Evolutionary conservation across 169 alveolate genomes (phyloP).

Genomic region (Fabrea salina): DNA sequence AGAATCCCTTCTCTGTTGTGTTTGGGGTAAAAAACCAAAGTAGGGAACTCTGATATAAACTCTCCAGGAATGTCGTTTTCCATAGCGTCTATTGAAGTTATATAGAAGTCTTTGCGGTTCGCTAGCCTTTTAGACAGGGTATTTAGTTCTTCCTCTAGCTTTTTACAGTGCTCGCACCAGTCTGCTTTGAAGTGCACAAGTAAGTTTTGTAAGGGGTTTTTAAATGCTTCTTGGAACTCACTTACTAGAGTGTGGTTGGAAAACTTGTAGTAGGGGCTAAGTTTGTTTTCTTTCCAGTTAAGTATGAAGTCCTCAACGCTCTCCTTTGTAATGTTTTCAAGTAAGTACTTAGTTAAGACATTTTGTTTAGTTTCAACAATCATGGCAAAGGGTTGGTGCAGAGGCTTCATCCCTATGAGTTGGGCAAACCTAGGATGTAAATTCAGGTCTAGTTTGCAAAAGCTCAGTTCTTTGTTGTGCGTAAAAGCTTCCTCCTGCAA

Average conservation of each 20-base stretch:
- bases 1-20: neutral
- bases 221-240: conserved; percentile 70
- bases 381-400: neutral
- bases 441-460: neutral
- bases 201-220: conserved; percentile 83
- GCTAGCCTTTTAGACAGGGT: conserved; percentile 68
- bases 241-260: neutral
- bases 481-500: neutral
- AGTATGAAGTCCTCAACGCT: neutral
- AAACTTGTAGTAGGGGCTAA: neutral
- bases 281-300: neutral
- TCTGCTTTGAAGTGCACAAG: conserved; percentile 93
- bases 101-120: conserved; percentile 67
- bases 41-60: conserved; percentile 52
- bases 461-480: neutral
- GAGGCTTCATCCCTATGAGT: neutral
- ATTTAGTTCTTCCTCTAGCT: conserved; percentile 83
- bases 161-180: conserved; percentile 96
- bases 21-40: conserved; percentile 42
- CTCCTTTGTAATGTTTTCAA: neutral
- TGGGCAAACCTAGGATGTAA: neutral
- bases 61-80: conserved; percentile 68
- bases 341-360: neutral
- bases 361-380: neutral
- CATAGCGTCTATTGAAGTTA: conserved; percentile 92